Percentiles rank a stretch among this genome's conserved stretches.
Conservation (phyloP, 2,329 filamentous ascomycete species). For the Penicillium sp. region DNA sequence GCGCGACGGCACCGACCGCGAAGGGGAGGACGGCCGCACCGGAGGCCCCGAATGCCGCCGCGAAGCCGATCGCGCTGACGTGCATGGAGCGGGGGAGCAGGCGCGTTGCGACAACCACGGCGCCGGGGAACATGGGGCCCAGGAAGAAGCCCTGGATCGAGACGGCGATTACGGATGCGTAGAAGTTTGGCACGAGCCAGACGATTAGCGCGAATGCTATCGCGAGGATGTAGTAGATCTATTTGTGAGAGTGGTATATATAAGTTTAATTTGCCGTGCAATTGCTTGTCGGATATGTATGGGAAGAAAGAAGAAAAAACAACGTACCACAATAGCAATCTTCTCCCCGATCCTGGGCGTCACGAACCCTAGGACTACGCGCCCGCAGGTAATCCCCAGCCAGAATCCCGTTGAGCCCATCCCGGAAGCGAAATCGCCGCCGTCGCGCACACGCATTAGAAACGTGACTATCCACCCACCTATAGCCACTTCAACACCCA, state of each 20-base stretch:
- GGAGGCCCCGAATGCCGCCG: slow-evolving; percentile 74
- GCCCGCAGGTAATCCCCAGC: slow-evolving; percentile 77
- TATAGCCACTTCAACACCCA: slow-evolving; percentile 72
- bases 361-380: slow-evolving; percentile 75
- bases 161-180: slow-evolving; percentile 74
- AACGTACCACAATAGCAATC: slow-evolving; percentile 56
- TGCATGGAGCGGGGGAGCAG: slow-evolving; percentile 75
- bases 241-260: slow-evolving; percentile 60
- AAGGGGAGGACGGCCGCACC: slow-evolving; percentile 62
- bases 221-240: slow-evolving; percentile 66
- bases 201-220: slow-evolving; percentile 73
- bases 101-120: slow-evolving; percentile 74
- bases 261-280: slow-evolving; percentile 8
- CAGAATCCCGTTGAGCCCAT: slow-evolving; percentile 82
- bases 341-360: slow-evolving; percentile 73
- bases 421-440: slow-evolving; percentile 71
- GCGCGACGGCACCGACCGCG: slow-evolving; percentile 53
- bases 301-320: neutral
- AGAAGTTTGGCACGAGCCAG: slow-evolving; percentile 80
- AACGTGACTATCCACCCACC: slow-evolving; percentile 86
- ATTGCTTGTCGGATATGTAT: neutral
- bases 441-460: slow-evolving; percentile 78
- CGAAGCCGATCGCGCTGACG: slow-evolving; percentile 80
- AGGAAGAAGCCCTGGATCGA: slow-evolving; percentile 78
- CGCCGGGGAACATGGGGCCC: slow-evolving; percentile 78